Percentiles rank a stretch among this genome's conserved stretches.
Conservation (phyloP, 2,329 filamentous ascomycete genomes). For the Paracoccidioides brasiliensis region DNA sequence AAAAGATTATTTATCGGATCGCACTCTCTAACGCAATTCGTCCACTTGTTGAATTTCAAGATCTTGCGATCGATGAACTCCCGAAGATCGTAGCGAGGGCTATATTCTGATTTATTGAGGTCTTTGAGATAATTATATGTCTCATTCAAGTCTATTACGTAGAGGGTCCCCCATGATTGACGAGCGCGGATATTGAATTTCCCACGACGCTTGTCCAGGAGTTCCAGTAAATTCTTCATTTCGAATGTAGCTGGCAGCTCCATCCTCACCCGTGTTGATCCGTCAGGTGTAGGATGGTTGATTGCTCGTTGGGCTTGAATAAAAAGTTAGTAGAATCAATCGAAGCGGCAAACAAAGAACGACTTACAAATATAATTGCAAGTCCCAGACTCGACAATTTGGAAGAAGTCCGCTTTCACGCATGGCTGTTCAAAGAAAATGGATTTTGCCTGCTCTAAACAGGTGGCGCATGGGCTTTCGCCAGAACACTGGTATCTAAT, state of each 20-base stretch:
- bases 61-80: conserved; percentile 35
- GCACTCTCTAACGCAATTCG: conserved; percentile 29
- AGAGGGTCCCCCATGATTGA: conserved; percentile 30
- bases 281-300: conserved; percentile 29
- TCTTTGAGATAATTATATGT: conserved; percentile 29
- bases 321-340: neutral
- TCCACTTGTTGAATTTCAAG: conserved; percentile 33
- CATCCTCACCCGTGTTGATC: conserved; percentile 24
- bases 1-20: conserved; percentile 29
- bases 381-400: conserved; percentile 32
- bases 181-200: conserved; percentile 33
- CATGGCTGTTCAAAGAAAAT: conserved; percentile 31
- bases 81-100: conserved; percentile 26
- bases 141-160: conserved; percentile 30
- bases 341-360: neutral
- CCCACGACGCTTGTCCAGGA: conserved; percentile 26
- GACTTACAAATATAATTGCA: conserved; percentile 35
- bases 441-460: conserved; percentile 19
- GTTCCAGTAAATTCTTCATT: conserved; percentile 25
- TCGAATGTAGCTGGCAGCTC: conserved; percentile 30
- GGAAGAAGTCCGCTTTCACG: conserved; percentile 32
- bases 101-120: conserved; percentile 27
- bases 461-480: conserved; percentile 30
- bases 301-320: conserved; percentile 29
- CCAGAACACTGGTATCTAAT: conserved; percentile 25